phyloP scores from a whole-genome alignment of 2,329 filamentous ascomycete genomes.

The Phyllosticta citribraziliensis region DNA sequence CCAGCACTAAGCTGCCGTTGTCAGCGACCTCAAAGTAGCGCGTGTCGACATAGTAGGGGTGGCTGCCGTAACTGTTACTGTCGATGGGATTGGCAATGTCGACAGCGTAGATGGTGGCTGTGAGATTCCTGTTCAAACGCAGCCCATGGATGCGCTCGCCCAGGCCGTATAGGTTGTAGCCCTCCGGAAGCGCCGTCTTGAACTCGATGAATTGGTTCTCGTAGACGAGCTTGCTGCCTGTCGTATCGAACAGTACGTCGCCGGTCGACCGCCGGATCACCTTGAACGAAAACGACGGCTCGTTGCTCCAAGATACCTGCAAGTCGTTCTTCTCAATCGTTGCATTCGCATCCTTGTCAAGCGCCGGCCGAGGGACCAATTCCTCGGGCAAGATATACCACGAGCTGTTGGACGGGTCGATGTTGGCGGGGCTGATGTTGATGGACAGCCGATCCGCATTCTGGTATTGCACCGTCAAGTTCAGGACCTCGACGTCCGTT shows the following conservation, averaged over 20 bases:
- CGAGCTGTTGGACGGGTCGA: slow-evolving; percentile 51
- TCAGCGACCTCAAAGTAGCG: slow-evolving; percentile 54
- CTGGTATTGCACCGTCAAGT: slow-evolving; percentile 59
- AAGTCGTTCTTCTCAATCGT: slow-evolving; percentile 38
- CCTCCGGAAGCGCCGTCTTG: slow-evolving; percentile 52
- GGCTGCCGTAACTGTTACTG: slow-evolving; percentile 62
- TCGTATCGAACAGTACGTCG: slow-evolving; percentile 59
- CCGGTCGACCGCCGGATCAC: slow-evolving; percentile 49
- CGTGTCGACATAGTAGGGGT: slow-evolving; percentile 73
- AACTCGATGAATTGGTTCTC: slow-evolving; percentile 75
- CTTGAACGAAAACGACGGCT: slow-evolving; percentile 48
- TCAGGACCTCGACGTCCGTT: slow-evolving; percentile 58
- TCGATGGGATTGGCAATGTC: slow-evolving; percentile 58
- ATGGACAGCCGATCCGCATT: slow-evolving; percentile 56
- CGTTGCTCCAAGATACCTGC: slow-evolving; percentile 45
- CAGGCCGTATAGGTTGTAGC: slow-evolving; percentile 68
- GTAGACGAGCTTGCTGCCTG: slow-evolving; percentile 55
- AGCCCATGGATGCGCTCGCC: slow-evolving; percentile 65
- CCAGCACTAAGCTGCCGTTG: slow-evolving; percentile 42
- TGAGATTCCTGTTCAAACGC: slow-evolving; percentile 62
- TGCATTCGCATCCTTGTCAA: slow-evolving; percentile 32
- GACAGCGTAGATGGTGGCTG: slow-evolving; percentile 57
- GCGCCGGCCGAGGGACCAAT: slow-evolving; percentile 48
- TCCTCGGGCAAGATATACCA: slow-evolving; percentile 59
- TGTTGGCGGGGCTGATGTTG: slow-evolving; percentile 56